Conservation (phyloP, 2,329 filamentous ascomycete genomes). For the Phaeophleospora eucalypticola region DNA sequence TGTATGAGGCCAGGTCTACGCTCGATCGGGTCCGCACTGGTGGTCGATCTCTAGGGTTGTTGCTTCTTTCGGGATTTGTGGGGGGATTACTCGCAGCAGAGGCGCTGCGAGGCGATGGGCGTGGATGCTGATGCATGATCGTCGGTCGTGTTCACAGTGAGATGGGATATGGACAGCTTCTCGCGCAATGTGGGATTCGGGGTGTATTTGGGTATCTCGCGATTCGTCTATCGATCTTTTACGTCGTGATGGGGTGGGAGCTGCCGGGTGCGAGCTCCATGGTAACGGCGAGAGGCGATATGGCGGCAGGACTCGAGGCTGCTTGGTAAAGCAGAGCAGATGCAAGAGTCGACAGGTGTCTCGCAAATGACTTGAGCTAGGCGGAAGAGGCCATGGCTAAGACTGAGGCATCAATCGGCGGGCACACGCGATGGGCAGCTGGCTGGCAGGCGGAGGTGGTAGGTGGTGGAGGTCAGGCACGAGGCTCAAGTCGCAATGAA, state of each 20-base stretch:
- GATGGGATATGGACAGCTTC: neutral
- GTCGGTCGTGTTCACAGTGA: no score
- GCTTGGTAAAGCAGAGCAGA: neutral
- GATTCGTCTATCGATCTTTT: conserved; percentile 6
- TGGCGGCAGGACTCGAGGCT: conserved; percentile 9
- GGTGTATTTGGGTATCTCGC: neutral
- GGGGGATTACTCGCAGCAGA: conserved; percentile 69
- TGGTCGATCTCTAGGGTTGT: conserved; percentile 66
- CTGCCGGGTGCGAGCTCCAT: conserved; percentile 21
- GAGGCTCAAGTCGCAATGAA: conserved; percentile 9
- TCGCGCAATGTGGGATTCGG: conserved; percentile 3
- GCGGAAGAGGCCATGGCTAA: conserved; percentile 15
- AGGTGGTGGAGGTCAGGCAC: conserved; percentile 3
- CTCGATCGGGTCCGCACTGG: conserved; percentile 50
- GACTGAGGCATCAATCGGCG: conserved; percentile 17
- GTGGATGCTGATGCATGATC: conserved; percentile 83
- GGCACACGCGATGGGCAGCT: conserved; percentile 18
- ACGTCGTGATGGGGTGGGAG: conserved; percentile 11
- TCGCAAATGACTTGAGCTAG: conserved; percentile 17
- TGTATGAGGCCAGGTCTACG: conserved; percentile 48
- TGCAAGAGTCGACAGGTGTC: conserved; percentile 4
- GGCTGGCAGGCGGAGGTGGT: conserved; percentile 9
- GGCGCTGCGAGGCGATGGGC: conserved; percentile 66
- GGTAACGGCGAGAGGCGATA: conserved; percentile 15
- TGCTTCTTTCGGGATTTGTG: conserved; percentile 65